Evolutionary conservation across 2,329 filamentous ascomycete species (phyloP), one percentile per base, ranked within the genome.

Genomic region (Aspergillus sp.): DNA sequence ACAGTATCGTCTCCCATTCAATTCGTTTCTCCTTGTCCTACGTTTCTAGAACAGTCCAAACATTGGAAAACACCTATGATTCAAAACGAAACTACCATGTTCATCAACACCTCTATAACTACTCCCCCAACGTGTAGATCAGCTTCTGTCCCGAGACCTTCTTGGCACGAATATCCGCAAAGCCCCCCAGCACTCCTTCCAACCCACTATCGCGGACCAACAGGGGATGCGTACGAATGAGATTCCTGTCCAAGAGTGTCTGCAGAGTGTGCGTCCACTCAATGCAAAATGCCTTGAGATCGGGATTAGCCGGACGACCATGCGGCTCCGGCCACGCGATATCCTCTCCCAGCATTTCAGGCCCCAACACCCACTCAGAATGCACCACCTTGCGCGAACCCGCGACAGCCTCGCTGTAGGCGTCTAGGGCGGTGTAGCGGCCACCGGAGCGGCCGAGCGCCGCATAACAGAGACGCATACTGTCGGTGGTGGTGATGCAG

Each of bases 111-210:
- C 8, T 26, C 24, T 8, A 26, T 26, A 6, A 6, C 24, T 26
- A 26, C 7, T 26, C 7, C 8, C 24, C 24, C 24, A 26, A 8
- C 24, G 33, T 36, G 16, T 36, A 36, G 33, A 73, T 20, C n/a
- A 42, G 16, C 19, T 42, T 42, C 17, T 42, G 16, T 11, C 38
- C 38, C 38, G 38, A 42, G 10, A 42, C 17, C 10, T 11, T 20
- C 11, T 42, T 17, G 16, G 14, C 17, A 5, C 19, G 4, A 17
- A 42, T 11, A 3, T 11, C 17, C 10, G 3, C 17, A 17, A 42
- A 11, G 2, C 38, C 38, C 5, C 38, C 14, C n/a, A 42, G n/a
- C 10, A 42, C 19, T 19, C 16, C 38, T 20, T 42, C 38, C 16
- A 17, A 20, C 38, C 38, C 16, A 8, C 2, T 17, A 11, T 17